Conservation (phyloP, 768 basidiomycete genomes). For the Galerina sulciceps region DNA sequence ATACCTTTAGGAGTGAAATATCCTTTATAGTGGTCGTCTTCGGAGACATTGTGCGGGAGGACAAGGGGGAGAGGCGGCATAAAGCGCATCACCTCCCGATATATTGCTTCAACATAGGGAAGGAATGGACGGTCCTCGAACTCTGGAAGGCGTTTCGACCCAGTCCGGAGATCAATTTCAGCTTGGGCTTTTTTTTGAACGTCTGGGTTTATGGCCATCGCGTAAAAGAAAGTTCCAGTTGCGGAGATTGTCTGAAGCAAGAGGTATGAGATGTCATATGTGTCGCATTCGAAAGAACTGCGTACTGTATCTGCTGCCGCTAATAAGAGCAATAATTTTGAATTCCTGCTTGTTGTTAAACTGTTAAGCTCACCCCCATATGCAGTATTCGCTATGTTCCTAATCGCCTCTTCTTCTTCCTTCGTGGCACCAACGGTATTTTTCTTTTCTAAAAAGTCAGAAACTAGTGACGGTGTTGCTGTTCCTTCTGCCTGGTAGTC, state of each 20-base stretch:
- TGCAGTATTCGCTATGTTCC: conserved; percentile 9
- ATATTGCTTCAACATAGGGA: conserved; percentile 32
- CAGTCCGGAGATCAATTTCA: conserved; percentile 39
- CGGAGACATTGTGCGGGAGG: background rate
- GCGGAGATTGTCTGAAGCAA: conserved; percentile 17
- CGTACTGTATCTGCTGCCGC: conserved; percentile 17
- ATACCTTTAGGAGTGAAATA: conserved; percentile 33
- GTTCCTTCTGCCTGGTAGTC: conserved; percentile 2
- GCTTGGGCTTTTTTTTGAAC: conserved; percentile 35
- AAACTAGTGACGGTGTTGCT: background rate
- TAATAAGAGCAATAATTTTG: background rate
- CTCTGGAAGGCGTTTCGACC: conserved; percentile 30
- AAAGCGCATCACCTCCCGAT: conserved; percentile 7
- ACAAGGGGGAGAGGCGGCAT: background rate
- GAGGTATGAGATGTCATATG: background rate
- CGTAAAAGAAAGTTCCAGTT: conserved; percentile 28
- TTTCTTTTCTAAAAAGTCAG: conserved; percentile 8
- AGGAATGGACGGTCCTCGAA: conserved; percentile 29
- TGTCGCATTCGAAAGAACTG: background rate
- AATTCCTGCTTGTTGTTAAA: background rate
- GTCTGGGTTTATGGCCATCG: conserved; percentile 33
- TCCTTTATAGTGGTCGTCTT: conserved; percentile 34
- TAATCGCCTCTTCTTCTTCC: conserved; percentile 10
- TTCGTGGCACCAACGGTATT: background rate
- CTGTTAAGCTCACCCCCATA: conserved; percentile 12